Evolutionary conservation across 2,329 filamentous ascomycete genomes (phyloP), one percentile per base, ranked within the genome.

Genomic region (Aureobasidium sp.): DNA sequence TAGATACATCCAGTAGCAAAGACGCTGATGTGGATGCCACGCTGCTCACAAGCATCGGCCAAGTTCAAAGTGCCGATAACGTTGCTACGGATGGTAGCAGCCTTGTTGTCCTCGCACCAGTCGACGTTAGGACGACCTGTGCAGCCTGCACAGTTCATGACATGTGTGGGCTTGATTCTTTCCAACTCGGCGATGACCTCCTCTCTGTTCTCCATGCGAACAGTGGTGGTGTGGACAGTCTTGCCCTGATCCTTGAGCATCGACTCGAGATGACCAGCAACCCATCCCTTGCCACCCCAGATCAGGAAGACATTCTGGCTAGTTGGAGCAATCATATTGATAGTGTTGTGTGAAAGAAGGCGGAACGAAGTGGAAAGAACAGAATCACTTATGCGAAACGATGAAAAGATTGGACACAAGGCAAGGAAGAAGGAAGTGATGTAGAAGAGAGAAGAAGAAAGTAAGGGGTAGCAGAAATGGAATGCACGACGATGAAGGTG

Each of bases 61-160:
- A 88, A 73, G 71, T 85, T 87, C 66, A 87, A 70, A 39, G 84
- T 83, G 60, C 86, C 86, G 51, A 87, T 81, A 61, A 85, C 85
- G 69, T 89, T 89, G 71, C 82, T 86, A 63, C 85, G 80, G 70
- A 88, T 82, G 7, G 86, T 88, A 61, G 83, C 82, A 72, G 86
- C 82, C 74, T 83, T 86, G 77, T 88, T 82, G 69, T 86, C 83
- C 75, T 89, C 86, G 69, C 86, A 88, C 85, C 85, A 87, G 74
- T 88, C 86, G 71, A 87, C 84, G 66, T 88, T 88, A 65, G 85
- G 85, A 27, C 84, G 79, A 55, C 86, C 86, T 3, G 85, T 88
- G 70, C 81, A 84, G 64, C 85, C 86, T 52, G 86, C 86, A 64
- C 81, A 83, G 73, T 87, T 87, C 56, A 88, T 75, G 62, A 88